Conservation (phyloP, 495 filamentous ascomycete species). For the Sordaria brevicollis region DNA sequence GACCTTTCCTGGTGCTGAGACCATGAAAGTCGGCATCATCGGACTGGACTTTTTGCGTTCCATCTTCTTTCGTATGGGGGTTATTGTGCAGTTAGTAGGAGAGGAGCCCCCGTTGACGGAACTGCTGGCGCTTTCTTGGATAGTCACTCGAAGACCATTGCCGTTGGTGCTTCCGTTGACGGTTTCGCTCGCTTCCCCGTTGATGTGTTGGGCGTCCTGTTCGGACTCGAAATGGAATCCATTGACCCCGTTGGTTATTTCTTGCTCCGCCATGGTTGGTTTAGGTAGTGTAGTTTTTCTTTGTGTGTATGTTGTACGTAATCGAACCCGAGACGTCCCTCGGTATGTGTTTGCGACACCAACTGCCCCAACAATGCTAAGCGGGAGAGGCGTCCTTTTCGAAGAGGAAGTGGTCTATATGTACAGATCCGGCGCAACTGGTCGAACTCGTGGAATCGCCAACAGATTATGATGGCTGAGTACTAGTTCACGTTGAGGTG, state of each 20-base stretch:
- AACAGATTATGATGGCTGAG: not conserved
- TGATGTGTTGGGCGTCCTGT: conserved; percentile 6
- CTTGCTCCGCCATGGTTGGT: not conserved
- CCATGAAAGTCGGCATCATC: conserved; percentile 85
- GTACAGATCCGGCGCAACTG: not conserved
- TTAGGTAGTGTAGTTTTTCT: not conserved
- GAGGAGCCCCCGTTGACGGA: conserved; percentile 14
- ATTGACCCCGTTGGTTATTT: conserved; percentile 24
- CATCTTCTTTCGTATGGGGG: conserved; percentile 18
- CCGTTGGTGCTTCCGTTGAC: conserved; percentile 16
- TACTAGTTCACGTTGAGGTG: not conserved
- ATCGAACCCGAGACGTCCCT: not conserved
- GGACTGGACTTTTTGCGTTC: conserved; percentile 44
- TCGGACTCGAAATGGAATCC: conserved; percentile 15
- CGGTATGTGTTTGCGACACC: not conserved
- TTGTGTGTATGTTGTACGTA: not conserved
- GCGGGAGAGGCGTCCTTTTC: not conserved
- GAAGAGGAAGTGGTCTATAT: not conserved
- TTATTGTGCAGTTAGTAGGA: conserved; percentile 7
- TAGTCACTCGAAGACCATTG: not conserved
- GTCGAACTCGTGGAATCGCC: not conserved
- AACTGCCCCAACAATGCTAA: not conserved
- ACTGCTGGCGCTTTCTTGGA: conserved; percentile 6
- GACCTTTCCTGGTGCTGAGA: conserved; percentile 93
- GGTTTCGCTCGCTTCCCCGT: conserved; percentile 8